phyloP scores from a whole-genome alignment of 257 asterid species.

The Ligustrum vulgare region DNA sequence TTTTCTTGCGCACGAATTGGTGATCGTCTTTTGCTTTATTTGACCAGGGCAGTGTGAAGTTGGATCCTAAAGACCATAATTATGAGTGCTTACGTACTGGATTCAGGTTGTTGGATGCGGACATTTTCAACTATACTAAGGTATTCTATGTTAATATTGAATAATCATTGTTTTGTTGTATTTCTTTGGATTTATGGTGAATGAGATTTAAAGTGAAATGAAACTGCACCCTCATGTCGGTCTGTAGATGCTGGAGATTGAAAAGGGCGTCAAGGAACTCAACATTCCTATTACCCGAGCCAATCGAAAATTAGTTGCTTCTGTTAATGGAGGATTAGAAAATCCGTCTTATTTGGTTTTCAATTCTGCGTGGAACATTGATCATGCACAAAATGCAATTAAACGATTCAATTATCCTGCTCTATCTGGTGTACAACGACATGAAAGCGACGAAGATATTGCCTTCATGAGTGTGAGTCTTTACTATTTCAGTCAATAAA shows the following conservation, averaged over 20 bases:
- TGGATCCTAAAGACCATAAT: slow-evolving; percentile 28
- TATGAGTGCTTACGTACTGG: slow-evolving; percentile 36
- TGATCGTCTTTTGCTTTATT: slow-evolving; percentile 18
- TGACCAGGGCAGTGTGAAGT: slow-evolving; percentile 64
- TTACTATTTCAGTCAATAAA: not conserved
- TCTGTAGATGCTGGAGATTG: slow-evolving; percentile 68
- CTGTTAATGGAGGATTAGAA: slow-evolving; percentile 73
- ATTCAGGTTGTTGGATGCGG: slow-evolving; percentile 70
- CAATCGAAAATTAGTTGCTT: slow-evolving; percentile 68
- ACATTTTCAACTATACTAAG: slow-evolving; percentile 63
- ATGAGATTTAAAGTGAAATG: slow-evolving; percentile 1
- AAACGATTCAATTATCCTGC: slow-evolving; percentile 51
- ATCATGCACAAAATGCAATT: slow-evolving; percentile 23
- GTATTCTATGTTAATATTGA: slow-evolving; percentile 26
- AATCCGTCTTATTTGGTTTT: slow-evolving; percentile 76
- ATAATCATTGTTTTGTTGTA: not conserved
- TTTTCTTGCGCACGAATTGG: not conserved
- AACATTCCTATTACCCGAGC: slow-evolving; percentile 66
- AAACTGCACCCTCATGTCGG: not conserved
- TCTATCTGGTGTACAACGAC: slow-evolving; percentile 52
- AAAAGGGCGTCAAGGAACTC: slow-evolving; percentile 67
- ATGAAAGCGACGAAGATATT: slow-evolving; percentile 66
- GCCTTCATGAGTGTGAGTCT: slow-evolving; percentile 84
- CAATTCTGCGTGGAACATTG: slow-evolving; percentile 53
- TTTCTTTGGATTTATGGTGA: slow-evolving; percentile 10